phyloP scores from a whole-genome alignment of 495 filamentous ascomycete genomes.

The Zalerion maritima region DNA sequence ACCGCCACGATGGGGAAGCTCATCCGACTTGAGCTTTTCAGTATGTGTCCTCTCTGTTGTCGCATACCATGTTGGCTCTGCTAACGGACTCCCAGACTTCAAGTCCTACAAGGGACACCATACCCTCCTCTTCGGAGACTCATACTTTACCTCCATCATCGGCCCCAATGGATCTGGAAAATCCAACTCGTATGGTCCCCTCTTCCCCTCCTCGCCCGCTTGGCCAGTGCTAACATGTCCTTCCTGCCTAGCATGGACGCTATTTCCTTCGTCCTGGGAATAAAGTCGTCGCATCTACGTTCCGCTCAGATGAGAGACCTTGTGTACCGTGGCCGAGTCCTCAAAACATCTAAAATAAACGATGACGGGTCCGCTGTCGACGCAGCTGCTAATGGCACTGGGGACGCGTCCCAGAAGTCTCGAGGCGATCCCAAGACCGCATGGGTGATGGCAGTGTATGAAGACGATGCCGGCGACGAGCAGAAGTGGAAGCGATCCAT shows the following conservation, averaged over 20 bases:
- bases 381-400: constrained; percentile 38
- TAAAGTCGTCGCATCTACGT: constrained; percentile 92
- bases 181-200: constrained; percentile 78
- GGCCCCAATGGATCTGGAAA: constrained; percentile 99
- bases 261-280: constrained; percentile 96
- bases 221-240: constrained; percentile 2
- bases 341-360: constrained; percentile 82
- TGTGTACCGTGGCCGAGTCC: constrained; percentile 87
- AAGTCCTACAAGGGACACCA: constrained; percentile 98
- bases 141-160: constrained; percentile 98
- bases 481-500: constrained; percentile 93
- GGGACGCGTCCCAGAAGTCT: constrained; percentile 36
- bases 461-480: constrained; percentile 92
- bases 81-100: constrained; percentile 56
- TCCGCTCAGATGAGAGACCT: constrained; percentile 90
- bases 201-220: not conserved
- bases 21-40: constrained; percentile 85
- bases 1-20: constrained; percentile 57
- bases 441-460: constrained; percentile 98
- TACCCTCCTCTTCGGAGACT: constrained; percentile 86
- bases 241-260: constrained; percentile 71
- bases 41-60: constrained; percentile 35
- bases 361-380: constrained; percentile 63
- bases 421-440: constrained; percentile 75
- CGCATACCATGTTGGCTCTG: constrained; percentile 4